A percentile compares a stretch with the other conserved stretches of the same genome.
Evolutionary conservation across 1,139 yeast species (phyloP).

Genomic region (Debaryomycetaceae sp.): DNA sequence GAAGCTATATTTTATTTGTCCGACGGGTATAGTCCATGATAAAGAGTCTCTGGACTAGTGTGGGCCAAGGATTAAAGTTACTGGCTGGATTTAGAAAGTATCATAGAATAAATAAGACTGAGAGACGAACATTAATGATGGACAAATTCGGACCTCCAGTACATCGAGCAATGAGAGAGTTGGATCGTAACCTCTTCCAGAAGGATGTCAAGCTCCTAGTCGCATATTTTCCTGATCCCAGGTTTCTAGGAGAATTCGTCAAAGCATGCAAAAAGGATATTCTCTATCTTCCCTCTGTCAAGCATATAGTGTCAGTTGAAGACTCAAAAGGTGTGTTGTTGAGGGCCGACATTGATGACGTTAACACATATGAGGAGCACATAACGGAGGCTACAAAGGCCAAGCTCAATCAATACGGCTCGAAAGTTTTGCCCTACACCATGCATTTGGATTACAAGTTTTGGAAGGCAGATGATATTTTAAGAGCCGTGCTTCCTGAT

Average conservation of each 20-base stretch:
- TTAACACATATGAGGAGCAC: conserved; percentile 32
- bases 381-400: conserved; percentile 42
- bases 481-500: conserved; percentile 74
- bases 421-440: conserved; percentile 50
- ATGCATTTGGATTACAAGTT: conserved; percentile 65
- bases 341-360: conserved; percentile 44
- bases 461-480: conserved; percentile 88
- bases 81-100: conserved; percentile 6
- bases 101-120: conserved; percentile 21
- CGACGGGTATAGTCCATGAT: background rate
- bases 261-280: conserved; percentile 54
- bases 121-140: conserved; percentile 26
- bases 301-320: conserved; percentile 56
- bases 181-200: conserved; percentile 64
- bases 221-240: conserved; percentile 68
- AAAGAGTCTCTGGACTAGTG: background rate
- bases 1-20: background rate
- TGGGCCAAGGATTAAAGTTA: background rate
- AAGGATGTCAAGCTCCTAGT: conserved; percentile 57
- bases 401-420: conserved; percentile 45
- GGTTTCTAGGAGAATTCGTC: conserved; percentile 51
- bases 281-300: conserved; percentile 58
- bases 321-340: conserved; percentile 60
- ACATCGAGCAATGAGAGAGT: conserved; percentile 57
- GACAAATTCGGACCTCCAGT: conserved; percentile 59